phyloP scores from a whole-genome alignment of 2,329 filamentous ascomycete genomes.

The Colletotrichum tamarilloi region DNA sequence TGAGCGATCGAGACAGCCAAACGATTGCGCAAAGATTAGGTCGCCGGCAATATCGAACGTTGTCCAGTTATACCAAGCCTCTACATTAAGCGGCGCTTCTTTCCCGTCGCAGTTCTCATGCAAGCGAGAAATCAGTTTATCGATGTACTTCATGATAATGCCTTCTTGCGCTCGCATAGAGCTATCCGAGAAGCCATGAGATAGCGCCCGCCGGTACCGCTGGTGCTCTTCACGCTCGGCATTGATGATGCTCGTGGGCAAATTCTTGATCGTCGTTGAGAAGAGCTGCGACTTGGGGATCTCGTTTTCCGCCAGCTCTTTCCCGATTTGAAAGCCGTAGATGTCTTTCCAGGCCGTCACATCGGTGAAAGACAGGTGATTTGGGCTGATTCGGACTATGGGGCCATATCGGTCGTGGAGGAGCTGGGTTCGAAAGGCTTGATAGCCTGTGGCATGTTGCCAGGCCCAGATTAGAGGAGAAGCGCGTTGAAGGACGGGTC shows the following conservation, averaged over 20 bases:
- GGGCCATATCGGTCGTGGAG: constrained; percentile 42
- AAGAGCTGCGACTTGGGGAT: constrained; percentile 15
- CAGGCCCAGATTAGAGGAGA: constrained; percentile 13
- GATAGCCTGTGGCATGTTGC: constrained; percentile 10
- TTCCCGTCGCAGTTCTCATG: background rate
- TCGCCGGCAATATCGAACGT: constrained; percentile 43
- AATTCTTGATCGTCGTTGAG: background rate
- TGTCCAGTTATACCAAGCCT: constrained; percentile 24
- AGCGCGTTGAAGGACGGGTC: constrained; percentile 37
- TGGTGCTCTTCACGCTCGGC: constrained; percentile 36
- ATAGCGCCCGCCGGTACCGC: constrained; percentile 40
- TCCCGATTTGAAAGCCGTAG: constrained; percentile 42
- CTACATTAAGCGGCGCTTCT: background rate
- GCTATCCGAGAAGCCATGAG: constrained; percentile 44
- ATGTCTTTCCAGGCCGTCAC: constrained; percentile 52
- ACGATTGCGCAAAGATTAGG: constrained; percentile 44
- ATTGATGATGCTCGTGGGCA: constrained; percentile 18
- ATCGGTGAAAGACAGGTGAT: constrained; percentile 51
- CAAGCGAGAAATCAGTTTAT: constrained; percentile 37
- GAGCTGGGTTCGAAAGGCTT: constrained; percentile 12
- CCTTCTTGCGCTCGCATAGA: constrained; percentile 45
- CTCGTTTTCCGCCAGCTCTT: constrained; percentile 7
- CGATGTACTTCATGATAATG: constrained; percentile 42
- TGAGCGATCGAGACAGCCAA: constrained; percentile 40
- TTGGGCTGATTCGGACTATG: constrained; percentile 53